Percentiles rank a stretch among this genome's conserved stretches.
Conservation (phyloP, 2,329 filamentous ascomycete genomes). For the Neocucurbitaria cava region DNA sequence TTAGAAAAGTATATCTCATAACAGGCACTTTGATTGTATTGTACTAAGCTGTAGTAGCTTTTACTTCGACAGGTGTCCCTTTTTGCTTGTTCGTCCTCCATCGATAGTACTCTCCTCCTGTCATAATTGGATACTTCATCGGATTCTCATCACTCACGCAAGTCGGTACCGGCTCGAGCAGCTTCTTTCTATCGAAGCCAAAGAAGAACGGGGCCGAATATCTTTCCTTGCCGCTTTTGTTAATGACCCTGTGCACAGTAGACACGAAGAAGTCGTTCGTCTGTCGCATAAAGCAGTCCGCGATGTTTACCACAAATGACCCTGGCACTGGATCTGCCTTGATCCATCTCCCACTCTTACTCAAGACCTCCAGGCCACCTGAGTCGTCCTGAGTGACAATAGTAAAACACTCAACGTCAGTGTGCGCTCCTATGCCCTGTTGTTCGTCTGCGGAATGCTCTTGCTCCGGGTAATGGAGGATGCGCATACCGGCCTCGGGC, state of each 20-base stretch:
- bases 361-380: slow-evolving; percentile 41
- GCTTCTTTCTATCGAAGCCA: slow-evolving; percentile 60
- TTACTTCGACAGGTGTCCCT: no score
- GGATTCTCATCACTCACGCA: slow-evolving; percentile 54
- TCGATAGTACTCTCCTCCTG: no score
- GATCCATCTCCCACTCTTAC: slow-evolving; percentile 43
- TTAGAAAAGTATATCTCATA: no score
- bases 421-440: slow-evolving; percentile 14
- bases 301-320: slow-evolving; percentile 46
- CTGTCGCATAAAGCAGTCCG: slow-evolving; percentile 64
- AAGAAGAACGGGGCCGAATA: slow-evolving; percentile 66
- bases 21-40: no score
- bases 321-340: slow-evolving; percentile 37
- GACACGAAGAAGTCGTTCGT: slow-evolving; percentile 59
- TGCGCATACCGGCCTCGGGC: slow-evolving; percentile 50
- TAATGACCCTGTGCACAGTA: slow-evolving; percentile 51
- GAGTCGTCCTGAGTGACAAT: slow-evolving; percentile 10
- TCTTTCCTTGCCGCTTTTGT: slow-evolving; percentile 41
- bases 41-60: no score
- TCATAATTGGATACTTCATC: no score
- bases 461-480: slow-evolving; percentile 33
- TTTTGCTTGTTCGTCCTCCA: no score
- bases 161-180: slow-evolving; percentile 56
- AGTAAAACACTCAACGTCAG: slow-evolving; percentile 20
- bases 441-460: background rate